A percentile compares a stretch with the other conserved stretches of the same genome.
Evolutionary conservation across 306 rosid genomes (phyloP).

Genomic region (Quercus wislizeni): DNA sequence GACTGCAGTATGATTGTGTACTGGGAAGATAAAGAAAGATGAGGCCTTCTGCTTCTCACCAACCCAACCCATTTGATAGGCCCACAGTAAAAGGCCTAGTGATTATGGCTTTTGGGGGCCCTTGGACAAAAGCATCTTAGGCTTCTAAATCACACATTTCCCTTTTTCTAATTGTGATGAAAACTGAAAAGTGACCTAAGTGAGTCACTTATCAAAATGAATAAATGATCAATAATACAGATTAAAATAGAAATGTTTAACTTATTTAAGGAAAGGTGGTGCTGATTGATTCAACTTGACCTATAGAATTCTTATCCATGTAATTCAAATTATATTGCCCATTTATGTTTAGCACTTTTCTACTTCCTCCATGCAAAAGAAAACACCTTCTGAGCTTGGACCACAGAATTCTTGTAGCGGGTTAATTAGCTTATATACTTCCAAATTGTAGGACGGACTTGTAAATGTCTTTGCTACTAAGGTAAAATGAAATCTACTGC

Average conservation of each 20-base stretch:
- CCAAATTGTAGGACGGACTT: too few species aligned
- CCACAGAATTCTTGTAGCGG: constrained; percentile 17
- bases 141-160: constrained; percentile 34
- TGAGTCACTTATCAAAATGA: constrained; percentile 19
- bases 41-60: constrained; percentile 63
- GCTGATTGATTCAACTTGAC: constrained; percentile 26
- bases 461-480: too few species aligned
- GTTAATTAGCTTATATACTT: background rate
- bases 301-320: constrained; percentile 15
- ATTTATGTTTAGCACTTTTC: constrained; percentile 25
- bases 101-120: constrained; percentile 46
- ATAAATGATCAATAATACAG: constrained; percentile 39
- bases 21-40: constrained; percentile 38
- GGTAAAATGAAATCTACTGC: too few species aligned
- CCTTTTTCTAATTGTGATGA: constrained; percentile 27
- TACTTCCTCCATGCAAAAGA: constrained; percentile 16
- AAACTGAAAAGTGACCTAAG: constrained; percentile 13
- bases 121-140: constrained; percentile 49
- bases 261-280: constrained; percentile 27
- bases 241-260: constrained; percentile 15
- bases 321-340: background rate
- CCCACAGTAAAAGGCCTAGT: constrained; percentile 41
- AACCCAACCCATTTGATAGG: constrained; percentile 64
- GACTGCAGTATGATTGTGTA: constrained; percentile 49
- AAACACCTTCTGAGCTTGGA: constrained; percentile 25